phyloP scores from a whole-genome alignment of 352 stramenopile species.

The Pythium dissimile region DNA sequence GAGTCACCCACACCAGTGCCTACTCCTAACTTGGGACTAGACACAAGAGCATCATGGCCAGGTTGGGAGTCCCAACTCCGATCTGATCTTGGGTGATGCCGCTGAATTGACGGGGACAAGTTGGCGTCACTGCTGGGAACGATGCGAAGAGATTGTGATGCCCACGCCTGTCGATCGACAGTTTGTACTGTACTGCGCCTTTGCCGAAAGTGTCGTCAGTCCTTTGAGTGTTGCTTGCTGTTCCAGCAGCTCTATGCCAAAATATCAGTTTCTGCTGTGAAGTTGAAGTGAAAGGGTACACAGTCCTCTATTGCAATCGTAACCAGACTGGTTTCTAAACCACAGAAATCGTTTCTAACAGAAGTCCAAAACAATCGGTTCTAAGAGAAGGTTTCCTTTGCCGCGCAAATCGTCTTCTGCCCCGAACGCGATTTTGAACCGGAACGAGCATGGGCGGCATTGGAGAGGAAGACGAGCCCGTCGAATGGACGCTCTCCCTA shows the following conservation, averaged over 20 bases:
- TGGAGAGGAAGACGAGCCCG: constrained; percentile 15
- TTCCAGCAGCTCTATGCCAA: background rate
- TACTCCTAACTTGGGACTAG: too few species aligned
- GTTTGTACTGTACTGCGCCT: too few species aligned
- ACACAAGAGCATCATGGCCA: too few species aligned
- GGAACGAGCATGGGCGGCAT: background rate
- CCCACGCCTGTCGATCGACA: too few species aligned
- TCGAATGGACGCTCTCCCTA: constrained; percentile 55
- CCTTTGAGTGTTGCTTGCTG: too few species aligned
- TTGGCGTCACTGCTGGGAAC: too few species aligned
- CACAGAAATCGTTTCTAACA: background rate
- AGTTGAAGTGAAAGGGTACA: background rate
- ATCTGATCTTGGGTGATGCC: too few species aligned
- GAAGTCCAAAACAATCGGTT: background rate
- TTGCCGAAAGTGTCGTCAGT: too few species aligned
- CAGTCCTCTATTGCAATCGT: background rate
- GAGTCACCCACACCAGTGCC: too few species aligned
- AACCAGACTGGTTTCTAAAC: background rate
- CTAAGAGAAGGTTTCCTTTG: constrained; percentile 14
- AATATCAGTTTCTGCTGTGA: background rate
- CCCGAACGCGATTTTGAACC: background rate
- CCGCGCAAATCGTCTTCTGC: background rate
- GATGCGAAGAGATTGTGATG: too few species aligned
- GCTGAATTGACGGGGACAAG: too few species aligned
- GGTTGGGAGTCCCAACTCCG: too few species aligned